Evolutionary conservation across 2,329 filamentous ascomycete genomes (phyloP), one percentile per base, ranked within the genome.

Genomic region (Sordariomycetes sp.): DNA sequence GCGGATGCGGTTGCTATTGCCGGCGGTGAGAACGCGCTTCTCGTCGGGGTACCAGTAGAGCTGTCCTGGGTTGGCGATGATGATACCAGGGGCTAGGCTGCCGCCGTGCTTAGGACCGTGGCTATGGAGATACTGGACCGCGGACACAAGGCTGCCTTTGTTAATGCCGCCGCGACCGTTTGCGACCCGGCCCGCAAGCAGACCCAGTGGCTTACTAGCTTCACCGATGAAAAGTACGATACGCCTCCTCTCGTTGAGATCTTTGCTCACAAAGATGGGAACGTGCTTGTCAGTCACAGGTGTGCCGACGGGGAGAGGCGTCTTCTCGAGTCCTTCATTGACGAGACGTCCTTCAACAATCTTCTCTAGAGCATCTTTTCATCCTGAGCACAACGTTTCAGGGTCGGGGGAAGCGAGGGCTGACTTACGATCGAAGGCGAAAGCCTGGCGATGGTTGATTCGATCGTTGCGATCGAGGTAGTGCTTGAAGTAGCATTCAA

Each of bases 1-100:
- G 1, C 79, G 78, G 29, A 81, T 58, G 2, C 64, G 66, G 7
- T 63, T 50, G 65, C 80, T 82, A 4, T 67, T 69, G 0, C 51
- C 49, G 2, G 68, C 52, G 1, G 74, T 82, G 40, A 94, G 63
- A 0, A 76, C 66, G 32, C 71, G 68, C 33, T 68, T 58, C 2
- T 68, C 68, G 33, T 72, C 68, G 26, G 82, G 75, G 53, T 82
- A 85, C 79, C 86, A 95, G 46, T 79, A 64, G 14, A 84, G 62
- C 57, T 93, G 79, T 5, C 85, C 86, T 4, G 76, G 66, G 51
- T 94, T 95, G 30, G 86, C 74, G 18, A 94, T 62, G 19, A 95
- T 59, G 36, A 95, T 60, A 4, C 72, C 82, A 0, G 70, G 76
- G n/a, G n/a, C n/a, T n/a, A n/a, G n/a, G n/a, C n/a, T n/a, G n/a